These are phyloP conservation scores for Xylaria multiplex DNA, from an alignment of 2,329 filamentous ascomycete genomes.

Conservation along the genomic window DNA sequence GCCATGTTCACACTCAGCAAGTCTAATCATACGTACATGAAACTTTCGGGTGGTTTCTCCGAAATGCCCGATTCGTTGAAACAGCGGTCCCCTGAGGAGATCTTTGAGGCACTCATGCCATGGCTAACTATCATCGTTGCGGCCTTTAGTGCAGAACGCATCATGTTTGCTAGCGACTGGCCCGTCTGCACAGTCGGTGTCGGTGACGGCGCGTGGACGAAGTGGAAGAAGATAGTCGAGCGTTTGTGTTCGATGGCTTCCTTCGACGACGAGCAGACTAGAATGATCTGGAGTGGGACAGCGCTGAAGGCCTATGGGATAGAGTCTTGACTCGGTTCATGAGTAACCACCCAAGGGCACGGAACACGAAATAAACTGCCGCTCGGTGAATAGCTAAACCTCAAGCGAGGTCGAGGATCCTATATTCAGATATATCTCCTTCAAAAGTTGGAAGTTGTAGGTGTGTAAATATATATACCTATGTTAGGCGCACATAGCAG, in stretches of 20 bases:
- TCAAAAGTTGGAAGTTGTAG: not conserved
- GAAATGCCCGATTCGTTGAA: conserved; percentile 73
- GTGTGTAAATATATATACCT: conserved; percentile 3
- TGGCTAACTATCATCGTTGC: conserved; percentile 79
- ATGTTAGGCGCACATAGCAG: not conserved
- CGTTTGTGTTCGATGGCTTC: conserved; percentile 71
- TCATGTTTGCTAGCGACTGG: conserved; percentile 96
- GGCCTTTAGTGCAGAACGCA: conserved; percentile 74
- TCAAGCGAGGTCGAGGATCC: not conserved
- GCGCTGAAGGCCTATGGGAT: conserved; percentile 76
- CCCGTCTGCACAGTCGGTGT: conserved; percentile 82
- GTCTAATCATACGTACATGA: conserved; percentile 79
- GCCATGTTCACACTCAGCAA: conserved; percentile 74
- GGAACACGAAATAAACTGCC: not conserved
- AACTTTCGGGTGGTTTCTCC: conserved; percentile 86
- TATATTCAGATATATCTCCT: not conserved
- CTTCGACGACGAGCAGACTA: conserved; percentile 68
- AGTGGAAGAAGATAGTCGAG: conserved; percentile 79
- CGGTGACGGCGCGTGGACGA: conserved; percentile 71
- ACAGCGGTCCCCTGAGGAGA: conserved; percentile 60
- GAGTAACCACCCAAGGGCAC: not conserved
- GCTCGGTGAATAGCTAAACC: not conserved
- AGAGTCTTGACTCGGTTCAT: conserved; percentile 32
- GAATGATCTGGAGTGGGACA: conserved; percentile 76
- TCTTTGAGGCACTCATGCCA: conserved; percentile 71